phyloP scores from a whole-genome alignment of 2,329 filamentous ascomycete genomes.

The Xylariaceae sp. region DNA sequence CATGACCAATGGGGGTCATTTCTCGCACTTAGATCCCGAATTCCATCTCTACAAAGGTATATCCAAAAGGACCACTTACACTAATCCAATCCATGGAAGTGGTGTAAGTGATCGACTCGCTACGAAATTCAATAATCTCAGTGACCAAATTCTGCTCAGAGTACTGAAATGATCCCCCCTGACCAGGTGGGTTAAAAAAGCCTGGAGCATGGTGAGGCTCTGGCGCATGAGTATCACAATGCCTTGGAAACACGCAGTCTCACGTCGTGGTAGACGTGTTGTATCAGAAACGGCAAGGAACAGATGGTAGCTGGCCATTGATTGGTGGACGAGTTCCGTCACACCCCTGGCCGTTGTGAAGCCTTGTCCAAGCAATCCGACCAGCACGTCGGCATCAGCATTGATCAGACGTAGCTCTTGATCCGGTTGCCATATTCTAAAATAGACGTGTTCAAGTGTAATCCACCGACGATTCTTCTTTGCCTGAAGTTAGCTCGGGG shows the following conservation, averaged over 20 bases:
- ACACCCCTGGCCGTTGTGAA: conserved; percentile 11
- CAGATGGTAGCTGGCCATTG: conserved; percentile 1
- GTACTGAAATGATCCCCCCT: background rate
- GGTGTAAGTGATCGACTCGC: too few relatives aligned
- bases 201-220: background rate
- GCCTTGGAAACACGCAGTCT: conserved; percentile 10
- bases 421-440: background rate
- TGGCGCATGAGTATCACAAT: conserved; percentile 7
- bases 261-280: conserved; percentile 6
- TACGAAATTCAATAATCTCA: too few relatives aligned
- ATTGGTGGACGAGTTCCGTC: conserved; percentile 20
- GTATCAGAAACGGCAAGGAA: conserved; percentile 19
- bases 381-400: background rate
- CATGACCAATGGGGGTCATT: too few relatives aligned
- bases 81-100: too few relatives aligned
- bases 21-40: too few relatives aligned
- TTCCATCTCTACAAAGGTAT: too few relatives aligned
- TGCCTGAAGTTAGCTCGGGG: background rate
- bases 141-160: too few relatives aligned
- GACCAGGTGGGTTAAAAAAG: background rate
- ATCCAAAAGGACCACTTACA: too few relatives aligned
- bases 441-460: background rate
- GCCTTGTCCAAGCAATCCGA: conserved; percentile 1
- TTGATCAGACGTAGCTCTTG: background rate
- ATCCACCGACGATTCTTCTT: background rate